Evolutionary conservation across 805 yeast species (phyloP).

Genomic region (Myxozyma udenii): DNA sequence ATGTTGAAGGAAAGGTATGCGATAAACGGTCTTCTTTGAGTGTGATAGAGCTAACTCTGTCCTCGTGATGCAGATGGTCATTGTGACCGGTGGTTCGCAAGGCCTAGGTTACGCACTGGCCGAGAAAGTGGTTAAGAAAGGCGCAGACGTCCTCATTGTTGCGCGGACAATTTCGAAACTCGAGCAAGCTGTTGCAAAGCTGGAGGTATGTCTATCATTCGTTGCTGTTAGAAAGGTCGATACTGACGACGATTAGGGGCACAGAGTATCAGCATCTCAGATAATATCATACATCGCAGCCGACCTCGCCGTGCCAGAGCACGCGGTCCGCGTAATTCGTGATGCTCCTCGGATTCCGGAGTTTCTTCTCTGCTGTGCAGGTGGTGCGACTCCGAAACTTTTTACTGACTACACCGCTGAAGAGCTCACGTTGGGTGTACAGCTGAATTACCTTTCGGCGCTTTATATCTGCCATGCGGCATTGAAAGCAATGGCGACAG

Average conservation of each 20-base stretch:
- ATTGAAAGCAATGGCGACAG: conserved; percentile 37
- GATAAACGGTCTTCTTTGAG: too few species aligned
- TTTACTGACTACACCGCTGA: conserved; percentile 61
- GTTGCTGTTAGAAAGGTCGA: background rate
- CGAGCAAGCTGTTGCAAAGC: conserved; percentile 46
- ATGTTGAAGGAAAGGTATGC: background rate
- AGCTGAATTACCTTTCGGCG: conserved; percentile 70
- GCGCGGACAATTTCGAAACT: conserved; percentile 72
- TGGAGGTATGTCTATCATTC: conserved; percentile 35
- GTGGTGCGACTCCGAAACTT: conserved; percentile 56
- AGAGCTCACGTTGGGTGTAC: conserved; percentile 61
- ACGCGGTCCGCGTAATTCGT: conserved; percentile 48
- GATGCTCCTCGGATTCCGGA: conserved; percentile 54
- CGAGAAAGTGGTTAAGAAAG: conserved; percentile 47
- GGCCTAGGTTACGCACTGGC: conserved; percentile 87
- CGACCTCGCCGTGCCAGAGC: conserved; percentile 60
- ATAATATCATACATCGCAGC: conserved; percentile 50
- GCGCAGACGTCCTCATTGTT: conserved; percentile 68
- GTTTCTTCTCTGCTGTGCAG: conserved; percentile 74
- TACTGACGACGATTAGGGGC: conserved; percentile 3
- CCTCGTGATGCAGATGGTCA: conserved; percentile 55
- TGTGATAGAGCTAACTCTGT: too few species aligned
- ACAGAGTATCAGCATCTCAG: conserved; percentile 37
- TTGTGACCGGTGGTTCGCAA: conserved; percentile 92
- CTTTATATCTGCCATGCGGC: conserved; percentile 66